Evolutionary conservation across 202 grass and related monocot species (phyloP), one percentile per base, ranked within the genome.

Genomic region (Zoysia matrella): DNA sequence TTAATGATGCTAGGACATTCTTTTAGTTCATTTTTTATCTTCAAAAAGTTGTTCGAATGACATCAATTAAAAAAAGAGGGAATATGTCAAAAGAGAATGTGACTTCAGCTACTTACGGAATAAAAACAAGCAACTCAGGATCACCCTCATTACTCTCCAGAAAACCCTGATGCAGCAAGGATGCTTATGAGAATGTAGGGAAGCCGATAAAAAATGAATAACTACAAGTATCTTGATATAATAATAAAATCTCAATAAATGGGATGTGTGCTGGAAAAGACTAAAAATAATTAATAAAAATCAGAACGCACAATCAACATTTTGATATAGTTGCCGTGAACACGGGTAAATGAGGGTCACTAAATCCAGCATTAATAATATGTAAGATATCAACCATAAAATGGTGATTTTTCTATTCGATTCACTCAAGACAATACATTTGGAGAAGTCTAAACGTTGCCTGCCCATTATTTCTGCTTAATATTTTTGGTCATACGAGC

Each of bases 81-180:
- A 6, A 0, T 58, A 77, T 74, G 69, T 72, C 6, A 42, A 72
- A 76, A 13, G 47, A 73, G 6, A 53, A 85, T 82, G 68, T 79
- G 54, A 77, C 71, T 39, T 91, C 7, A 80, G 61, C 72, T 75
- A 95, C 96, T 93, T 94, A 98, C 96, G 92, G 96, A 68, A 98
- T 98, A 68, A 95, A 98, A 93, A 98, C 52, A 73, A 98, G 79
- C 83, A 95, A 91, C 83, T 98, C 96, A 77, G 92, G 89, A 72
- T 98, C 96, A 90, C 78, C 96, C 43, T 95, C 92, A 84, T 95
- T 98, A 81, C 96, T 98, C 89, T 98, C 96, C 82, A 98, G 86
- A 89, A 88, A 85, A 55, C 91, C 92, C 96, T 98, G 84, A 60
- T 65, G 80, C 61, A 94, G 49, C 65, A 85, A 94, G 71, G 75